Base-by-base conservation (phyloP, 106 monocot genomes). In the Posidonia australis region DNA sequence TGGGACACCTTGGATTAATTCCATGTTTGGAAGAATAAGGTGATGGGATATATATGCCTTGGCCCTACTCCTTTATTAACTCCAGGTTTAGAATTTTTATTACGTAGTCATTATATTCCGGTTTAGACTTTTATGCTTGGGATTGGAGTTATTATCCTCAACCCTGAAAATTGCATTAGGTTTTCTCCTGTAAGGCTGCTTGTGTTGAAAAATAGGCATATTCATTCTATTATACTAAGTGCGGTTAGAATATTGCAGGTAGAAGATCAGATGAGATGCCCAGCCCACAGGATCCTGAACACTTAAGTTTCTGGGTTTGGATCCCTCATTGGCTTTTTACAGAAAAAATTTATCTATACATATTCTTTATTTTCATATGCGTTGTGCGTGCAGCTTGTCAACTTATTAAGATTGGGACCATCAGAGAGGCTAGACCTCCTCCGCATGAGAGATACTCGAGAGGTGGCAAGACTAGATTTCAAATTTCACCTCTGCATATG, bases 241-340 rank as follows among this genome's bases (percentile, higher is more conserved):
- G 2, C 36, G 7, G 36, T 36, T 61, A 18, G 25, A 30, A 31
- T 44, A 62, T 70, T 66, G 53, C 80, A 92, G 92, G 67, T 65
- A 83, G 88, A 60, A 81, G 74, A 74, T 67, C 81, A 68, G 82
- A 82, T 20, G 78, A 82, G 32, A 88, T 87, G 69, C 88, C 92
- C 47, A 76, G 81, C 59, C 72, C 74, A 42, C 77, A 77, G 26
- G 88, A 92, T 72, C 80, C 88, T 56, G 92, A 92, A 63, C 76
- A 70, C 60, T 80, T 92, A 16, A 92, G 92, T 66, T 92, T 92
- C 54, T 92, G 92, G 92, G 92, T 92, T 78, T 64, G 71, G 17
- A 44, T 41, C 9, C 1, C 4, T 42, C 16, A 3, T 27, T 42
- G 27, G 25, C 44, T 11, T 18, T 24, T 24, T 59, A 13, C 51